phyloP scores from a whole-genome alignment of 768 basidiomycete species.

The Boletus edulis region DNA sequence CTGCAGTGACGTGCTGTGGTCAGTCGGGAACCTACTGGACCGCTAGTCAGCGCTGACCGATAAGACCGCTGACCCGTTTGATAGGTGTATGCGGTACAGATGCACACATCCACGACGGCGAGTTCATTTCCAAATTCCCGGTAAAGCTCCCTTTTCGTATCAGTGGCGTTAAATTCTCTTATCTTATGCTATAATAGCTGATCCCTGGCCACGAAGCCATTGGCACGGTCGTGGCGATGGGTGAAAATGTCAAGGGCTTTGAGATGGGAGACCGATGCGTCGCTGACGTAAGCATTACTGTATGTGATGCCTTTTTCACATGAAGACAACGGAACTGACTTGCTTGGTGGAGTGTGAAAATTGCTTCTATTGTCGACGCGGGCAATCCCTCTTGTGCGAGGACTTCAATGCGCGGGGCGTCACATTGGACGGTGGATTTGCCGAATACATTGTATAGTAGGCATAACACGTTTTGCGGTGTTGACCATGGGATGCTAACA shows the following conservation, averaged over 20 bases:
- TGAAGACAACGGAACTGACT: neutral
- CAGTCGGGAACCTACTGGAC: slow-evolving; percentile 8
- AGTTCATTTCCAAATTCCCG: slow-evolving; percentile 66
- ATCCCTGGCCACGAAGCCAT: slow-evolving; percentile 78
- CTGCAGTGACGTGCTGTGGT: slow-evolving; percentile 44
- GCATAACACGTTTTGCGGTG: slow-evolving; percentile 18
- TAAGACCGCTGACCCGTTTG: neutral
- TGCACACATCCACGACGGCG: slow-evolving; percentile 62
- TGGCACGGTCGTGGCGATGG: slow-evolving; percentile 68
- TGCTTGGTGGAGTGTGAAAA: slow-evolving; percentile 57
- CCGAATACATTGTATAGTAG: slow-evolving; percentile 84
- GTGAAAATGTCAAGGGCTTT: slow-evolving; percentile 79
- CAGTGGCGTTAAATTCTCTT: slow-evolving; percentile 19
- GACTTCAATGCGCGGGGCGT: slow-evolving; percentile 81
- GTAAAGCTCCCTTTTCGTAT: slow-evolving; percentile 18
- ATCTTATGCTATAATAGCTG: slow-evolving; percentile 38
- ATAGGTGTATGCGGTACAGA: slow-evolving; percentile 61
- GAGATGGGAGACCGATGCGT: slow-evolving; percentile 78
- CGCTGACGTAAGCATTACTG: slow-evolving; percentile 74
- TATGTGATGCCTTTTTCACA: slow-evolving; percentile 32
- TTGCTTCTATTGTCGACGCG: slow-evolving; percentile 87
- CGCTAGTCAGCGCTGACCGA: neutral
- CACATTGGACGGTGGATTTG: slow-evolving; percentile 81
- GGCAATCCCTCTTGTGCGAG: slow-evolving; percentile 81
- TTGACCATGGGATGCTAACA: neutral